Conservation (phyloP, 352 stramenopile genomes). For the Stephanocyclus meneghinianus region DNA sequence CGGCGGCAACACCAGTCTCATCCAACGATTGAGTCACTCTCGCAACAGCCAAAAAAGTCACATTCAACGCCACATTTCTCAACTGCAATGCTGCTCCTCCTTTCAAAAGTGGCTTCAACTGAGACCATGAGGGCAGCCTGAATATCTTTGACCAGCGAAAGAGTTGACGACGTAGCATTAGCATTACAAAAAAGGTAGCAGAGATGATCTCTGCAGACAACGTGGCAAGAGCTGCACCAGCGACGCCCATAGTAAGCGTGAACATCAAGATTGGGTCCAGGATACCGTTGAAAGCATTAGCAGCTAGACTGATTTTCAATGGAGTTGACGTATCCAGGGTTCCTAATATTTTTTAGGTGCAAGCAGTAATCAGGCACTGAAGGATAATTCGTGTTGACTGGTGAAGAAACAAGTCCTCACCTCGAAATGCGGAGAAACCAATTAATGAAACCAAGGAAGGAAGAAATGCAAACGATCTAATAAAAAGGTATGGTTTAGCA, state of each 20-base stretch:
- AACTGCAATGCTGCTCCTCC: constrained; percentile 74
- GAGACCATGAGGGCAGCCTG: constrained; percentile 59
- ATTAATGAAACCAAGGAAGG: constrained; percentile 79
- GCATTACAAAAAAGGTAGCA: constrained; percentile 64
- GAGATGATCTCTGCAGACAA: constrained; percentile 77
- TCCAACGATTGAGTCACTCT: constrained; percentile 80
- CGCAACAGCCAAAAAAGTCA: constrained; percentile 80
- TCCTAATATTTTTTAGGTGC: constrained; percentile 24
- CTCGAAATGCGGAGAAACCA: constrained; percentile 82
- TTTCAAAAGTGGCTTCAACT: constrained; percentile 69
- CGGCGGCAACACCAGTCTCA: constrained; percentile 72
- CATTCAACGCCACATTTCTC: constrained; percentile 79
- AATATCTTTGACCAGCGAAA: constrained; percentile 69
- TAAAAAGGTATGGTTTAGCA: constrained; percentile 79
- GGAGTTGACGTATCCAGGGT: constrained; percentile 79
- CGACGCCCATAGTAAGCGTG: constrained; percentile 69
- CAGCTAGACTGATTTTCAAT: constrained; percentile 77
- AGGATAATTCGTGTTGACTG: background rate
- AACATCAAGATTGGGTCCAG: constrained; percentile 85
- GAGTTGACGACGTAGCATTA: constrained; percentile 66
- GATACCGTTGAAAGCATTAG: constrained; percentile 83
- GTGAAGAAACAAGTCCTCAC: constrained; percentile 33
- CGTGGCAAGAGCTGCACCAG: constrained; percentile 81
- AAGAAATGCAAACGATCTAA: constrained; percentile 80
- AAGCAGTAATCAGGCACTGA: background rate